Percentiles rank a stretch among this genome's conserved stretches.
Evolutionary conservation across 23 red algal genomes (phyloP).

Genomic region (Agarophyton chilense): DNA sequence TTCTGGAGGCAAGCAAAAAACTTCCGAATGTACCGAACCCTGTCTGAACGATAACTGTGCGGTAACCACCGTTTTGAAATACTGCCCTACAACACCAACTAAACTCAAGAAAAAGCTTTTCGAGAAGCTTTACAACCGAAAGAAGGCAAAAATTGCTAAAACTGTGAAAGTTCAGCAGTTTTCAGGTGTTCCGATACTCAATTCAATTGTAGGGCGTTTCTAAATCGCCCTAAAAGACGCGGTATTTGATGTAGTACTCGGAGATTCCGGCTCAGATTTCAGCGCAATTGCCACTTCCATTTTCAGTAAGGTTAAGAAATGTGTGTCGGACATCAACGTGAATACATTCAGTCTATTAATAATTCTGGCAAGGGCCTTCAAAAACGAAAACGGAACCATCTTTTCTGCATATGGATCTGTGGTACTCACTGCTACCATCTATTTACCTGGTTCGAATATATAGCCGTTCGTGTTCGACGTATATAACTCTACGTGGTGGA

Average conservation of each 20-base stretch:
- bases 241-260: background rate
- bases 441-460: constrained; percentile 13
- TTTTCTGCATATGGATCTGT: background rate
- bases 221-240: background rate
- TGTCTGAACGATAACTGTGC: too few species aligned
- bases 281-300: background rate
- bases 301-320: constrained; percentile 13
- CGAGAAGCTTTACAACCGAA: background rate
- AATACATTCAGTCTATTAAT: too few species aligned
- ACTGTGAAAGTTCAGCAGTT: background rate
- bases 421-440: background rate
- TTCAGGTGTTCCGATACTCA: background rate
- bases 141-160: constrained; percentile 11
- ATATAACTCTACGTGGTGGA: constrained; percentile 12
- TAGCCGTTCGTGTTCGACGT: constrained; percentile 24
- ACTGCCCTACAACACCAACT: background rate
- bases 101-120: background rate
- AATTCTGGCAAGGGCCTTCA: background rate
- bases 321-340: background rate
- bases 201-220: constrained; percentile 2
- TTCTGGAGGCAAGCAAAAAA: too few species aligned
- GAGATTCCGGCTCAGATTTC: constrained; percentile 9
- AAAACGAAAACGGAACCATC: background rate
- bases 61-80: too few species aligned
- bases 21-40: too few species aligned